phyloP scores from a whole-genome alignment of 192 early-diverging fungal genomes.

The Umbelopsis sp. region DNA sequence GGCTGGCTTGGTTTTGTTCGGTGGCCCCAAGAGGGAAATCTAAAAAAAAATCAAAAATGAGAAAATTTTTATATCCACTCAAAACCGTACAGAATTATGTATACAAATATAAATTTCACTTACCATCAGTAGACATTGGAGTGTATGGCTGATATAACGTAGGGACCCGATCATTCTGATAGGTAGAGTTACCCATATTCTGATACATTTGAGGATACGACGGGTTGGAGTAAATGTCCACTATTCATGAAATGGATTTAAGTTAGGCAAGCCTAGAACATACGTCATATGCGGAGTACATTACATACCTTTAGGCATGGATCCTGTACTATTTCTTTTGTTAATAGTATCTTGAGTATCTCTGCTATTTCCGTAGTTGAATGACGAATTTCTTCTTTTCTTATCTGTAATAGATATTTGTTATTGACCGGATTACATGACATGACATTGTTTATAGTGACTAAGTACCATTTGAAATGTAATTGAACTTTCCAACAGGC shows the following conservation, averaged over 20 bases:
- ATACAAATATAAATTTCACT: neutral
- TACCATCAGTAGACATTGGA: neutral
- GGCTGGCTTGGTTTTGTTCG: neutral
- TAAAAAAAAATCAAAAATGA: too few species aligned
- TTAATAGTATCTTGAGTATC: conserved; percentile 8
- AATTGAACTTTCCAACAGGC: conserved; percentile 47
- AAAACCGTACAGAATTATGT: too few species aligned
- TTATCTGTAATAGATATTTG: neutral
- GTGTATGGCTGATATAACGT: neutral
- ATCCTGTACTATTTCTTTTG: neutral
- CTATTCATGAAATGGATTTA: neutral
- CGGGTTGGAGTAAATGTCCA: conserved; percentile 1
- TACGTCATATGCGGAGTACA: too few species aligned
- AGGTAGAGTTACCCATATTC: neutral
- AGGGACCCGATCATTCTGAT: neutral
- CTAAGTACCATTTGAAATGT: conserved; percentile 27
- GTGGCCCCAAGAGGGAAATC: neutral
- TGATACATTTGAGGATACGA: neutral
- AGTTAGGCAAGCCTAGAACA: neutral
- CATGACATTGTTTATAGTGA: neutral
- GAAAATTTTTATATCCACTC: too few species aligned
- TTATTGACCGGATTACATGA: neutral
- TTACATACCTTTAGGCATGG: neutral
- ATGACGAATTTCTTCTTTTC: neutral
- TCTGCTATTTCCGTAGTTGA: neutral